These are phyloP conservation scores for Sicyos edulis DNA, from an alignment of 306 rosid species.

Conservation along the genomic window DNA sequence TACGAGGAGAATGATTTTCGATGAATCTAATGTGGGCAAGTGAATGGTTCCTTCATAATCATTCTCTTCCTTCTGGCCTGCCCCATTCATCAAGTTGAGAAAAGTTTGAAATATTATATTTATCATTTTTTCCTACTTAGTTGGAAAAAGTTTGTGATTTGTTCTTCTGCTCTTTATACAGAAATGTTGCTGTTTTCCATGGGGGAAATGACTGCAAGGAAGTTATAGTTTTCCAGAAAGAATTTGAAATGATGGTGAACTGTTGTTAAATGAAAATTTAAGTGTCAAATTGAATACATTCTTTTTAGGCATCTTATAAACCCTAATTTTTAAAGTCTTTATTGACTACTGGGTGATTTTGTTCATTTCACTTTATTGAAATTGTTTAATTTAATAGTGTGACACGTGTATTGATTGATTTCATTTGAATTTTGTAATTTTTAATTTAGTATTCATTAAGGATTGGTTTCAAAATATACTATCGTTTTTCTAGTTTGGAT, in stretches of 20 bases:
- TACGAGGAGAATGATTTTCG: no score
- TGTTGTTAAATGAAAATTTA: not conserved
- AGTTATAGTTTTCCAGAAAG: not conserved
- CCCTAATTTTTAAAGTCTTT: no score
- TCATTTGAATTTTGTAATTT: not conserved
- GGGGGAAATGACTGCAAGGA: conserved; percentile 3
- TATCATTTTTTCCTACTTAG: not conserved
- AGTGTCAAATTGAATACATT: not conserved
- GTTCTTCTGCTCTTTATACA: not conserved
- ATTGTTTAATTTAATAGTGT: no score
- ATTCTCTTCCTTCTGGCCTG: no score
- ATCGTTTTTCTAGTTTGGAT: not conserved
- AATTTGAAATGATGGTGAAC: not conserved
- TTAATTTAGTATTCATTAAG: not conserved
- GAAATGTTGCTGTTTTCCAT: conserved; percentile 27
- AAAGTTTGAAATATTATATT: not conserved
- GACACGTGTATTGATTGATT: not conserved
- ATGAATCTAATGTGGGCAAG: no score
- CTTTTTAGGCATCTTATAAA: no score
- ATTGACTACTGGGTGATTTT: no score
- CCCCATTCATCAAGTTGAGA: not conserved
- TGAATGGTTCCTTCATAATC: no score
- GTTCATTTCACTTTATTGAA: no score
- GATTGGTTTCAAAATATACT: not conserved
- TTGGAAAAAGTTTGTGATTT: not conserved